These are phyloP conservation scores for Yamagishiella unicocca DNA, from an alignment of 139 green algal species.

Conservation along the genomic window DNA sequence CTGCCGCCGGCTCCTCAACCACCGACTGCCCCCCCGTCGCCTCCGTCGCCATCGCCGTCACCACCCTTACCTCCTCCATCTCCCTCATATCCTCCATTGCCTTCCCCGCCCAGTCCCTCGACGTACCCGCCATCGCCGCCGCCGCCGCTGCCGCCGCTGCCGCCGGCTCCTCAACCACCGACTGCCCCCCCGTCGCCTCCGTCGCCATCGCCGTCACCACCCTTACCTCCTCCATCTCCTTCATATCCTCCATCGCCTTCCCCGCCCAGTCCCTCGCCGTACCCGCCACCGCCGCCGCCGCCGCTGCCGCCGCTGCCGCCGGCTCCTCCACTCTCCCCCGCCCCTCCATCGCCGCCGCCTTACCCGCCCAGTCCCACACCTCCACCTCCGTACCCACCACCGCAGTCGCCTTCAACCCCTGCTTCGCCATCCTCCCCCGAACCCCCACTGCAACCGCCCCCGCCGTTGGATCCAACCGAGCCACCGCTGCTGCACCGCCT, in stretches of 20 bases:
- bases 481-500: not conserved
- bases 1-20: too few species aligned
- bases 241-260: not conserved
- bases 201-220: not conserved
- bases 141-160: too few species aligned
- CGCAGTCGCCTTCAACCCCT: not conserved
- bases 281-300: too few species aligned
- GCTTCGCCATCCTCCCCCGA: not conserved
- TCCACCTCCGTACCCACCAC: not conserved
- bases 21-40: not conserved
- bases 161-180: too few species aligned
- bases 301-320: too few species aligned
- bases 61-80: too few species aligned
- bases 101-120: too few species aligned
- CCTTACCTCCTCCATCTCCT: not conserved
- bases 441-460: not conserved
- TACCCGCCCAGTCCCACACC: not conserved
- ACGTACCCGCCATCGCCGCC: too few species aligned
- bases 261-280: too few species aligned
- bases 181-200: too few species aligned
- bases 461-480: not conserved
- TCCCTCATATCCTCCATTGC: too few species aligned
- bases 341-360: not conserved
- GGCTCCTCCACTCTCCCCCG: not conserved
- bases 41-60: too few species aligned